Base-by-base conservation (phyloP, 495 filamentous ascomycete genomes). In the Annulohypoxylon stygium region DNA sequence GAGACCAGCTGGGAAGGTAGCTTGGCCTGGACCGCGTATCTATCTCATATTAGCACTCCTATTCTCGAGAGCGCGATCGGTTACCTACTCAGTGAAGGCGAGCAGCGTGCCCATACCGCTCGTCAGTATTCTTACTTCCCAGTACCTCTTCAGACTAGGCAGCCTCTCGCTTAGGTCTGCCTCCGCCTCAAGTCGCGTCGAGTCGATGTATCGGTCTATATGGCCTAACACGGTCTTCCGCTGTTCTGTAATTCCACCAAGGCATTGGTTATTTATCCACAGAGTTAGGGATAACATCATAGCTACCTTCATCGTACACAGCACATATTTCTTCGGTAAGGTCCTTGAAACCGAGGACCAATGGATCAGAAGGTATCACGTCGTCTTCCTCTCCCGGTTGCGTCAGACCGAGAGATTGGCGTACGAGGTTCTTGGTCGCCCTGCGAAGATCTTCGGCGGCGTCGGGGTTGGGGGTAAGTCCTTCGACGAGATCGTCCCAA, bases 101-200 rank as follows among this genome's bases (percentile, higher is more conserved):
- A 78, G 70, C 33, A 78, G 14, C 5, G 61, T 47, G 7, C 73
- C 67, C 73, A 78, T 78, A 7, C 76, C 76, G n/a, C 76, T 78
- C 14, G 76, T 78, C 57, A 78, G 37, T 14, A 68, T 71, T 33
- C 76, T 71, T 10, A 78, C 70, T 50, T 76, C 64, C 76, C 76
- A 78, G 50, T 78, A 78, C 26, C 63, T 73, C 43, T 74, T 74
- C 48, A 78, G 43, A 16, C 47, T 73, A 4, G 76, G 76, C 2
- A 78, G 51, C 10, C 59, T 73, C 5, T 62, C 63, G 51, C 70
- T 74, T 18, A 16, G 59, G 36, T 78, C 73, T 34, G 64, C 67
- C 57, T 78, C 64, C 16, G 73, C 76, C 55, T 78, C 76, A 10
- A 78, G 66, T 6, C 23, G 37, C 1, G 73, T 78, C 3, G 76